phyloP scores from a whole-genome alignment of 495 filamentous ascomycete species.

The Xylaria telfairii region DNA sequence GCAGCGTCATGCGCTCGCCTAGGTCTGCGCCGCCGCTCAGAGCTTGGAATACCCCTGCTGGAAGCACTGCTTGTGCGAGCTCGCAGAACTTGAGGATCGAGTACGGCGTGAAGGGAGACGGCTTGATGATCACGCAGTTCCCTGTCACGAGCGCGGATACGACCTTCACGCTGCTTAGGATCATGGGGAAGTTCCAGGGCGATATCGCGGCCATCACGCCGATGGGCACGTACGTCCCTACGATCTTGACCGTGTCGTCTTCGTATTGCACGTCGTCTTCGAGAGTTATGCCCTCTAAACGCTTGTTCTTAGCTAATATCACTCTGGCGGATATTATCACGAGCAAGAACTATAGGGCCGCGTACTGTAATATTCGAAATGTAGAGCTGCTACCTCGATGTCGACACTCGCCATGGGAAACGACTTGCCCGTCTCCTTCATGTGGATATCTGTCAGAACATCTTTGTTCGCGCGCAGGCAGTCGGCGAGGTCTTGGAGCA shows the following conservation, averaged over 20 bases:
- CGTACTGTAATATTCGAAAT: conserved; percentile 42
- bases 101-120: conserved; percentile 71
- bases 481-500: conserved; percentile 58
- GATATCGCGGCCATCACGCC: conserved; percentile 61
- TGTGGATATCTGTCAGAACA: conserved; percentile 46
- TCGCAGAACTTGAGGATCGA: conserved; percentile 68
- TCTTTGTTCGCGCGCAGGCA: conserved; percentile 42
- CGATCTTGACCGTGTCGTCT: conserved; percentile 51
- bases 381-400: conserved; percentile 34
- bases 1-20: conserved; percentile 62
- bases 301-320: not conserved
- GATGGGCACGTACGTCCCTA: conserved; percentile 58
- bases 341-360: not conserved
- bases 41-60: conserved; percentile 70
- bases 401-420: conserved; percentile 35
- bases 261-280: conserved; percentile 58
- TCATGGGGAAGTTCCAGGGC: conserved; percentile 72
- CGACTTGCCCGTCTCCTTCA: conserved; percentile 53
- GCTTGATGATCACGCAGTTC: conserved; percentile 69
- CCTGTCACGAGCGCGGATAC: conserved; percentile 63
- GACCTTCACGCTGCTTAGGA: conserved; percentile 62
- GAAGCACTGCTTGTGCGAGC: conserved; percentile 64
- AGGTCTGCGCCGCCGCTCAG: conserved; percentile 70
- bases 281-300: conserved; percentile 43
- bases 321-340: not conserved